A percentile compares a stretch with the other conserved stretches of the same genome.
These are phyloP conservation scores for Hypoxylon sp. DNA, from an alignment of 2,329 filamentous ascomycete species.

Conservation along the genomic window DNA sequence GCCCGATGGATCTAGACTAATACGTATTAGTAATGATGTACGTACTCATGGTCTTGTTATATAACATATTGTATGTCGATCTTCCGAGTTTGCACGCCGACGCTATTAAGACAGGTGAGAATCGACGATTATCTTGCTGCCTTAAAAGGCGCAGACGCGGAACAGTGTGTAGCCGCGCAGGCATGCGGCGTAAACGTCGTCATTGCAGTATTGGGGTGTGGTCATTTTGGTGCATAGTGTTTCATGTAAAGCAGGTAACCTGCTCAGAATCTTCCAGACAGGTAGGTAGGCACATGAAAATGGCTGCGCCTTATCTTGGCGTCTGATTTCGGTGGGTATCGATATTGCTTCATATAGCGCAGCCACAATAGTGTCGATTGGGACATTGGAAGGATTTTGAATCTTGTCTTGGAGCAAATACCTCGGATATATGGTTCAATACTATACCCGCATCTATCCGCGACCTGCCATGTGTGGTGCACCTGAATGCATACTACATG, in stretches of 20 bases:
- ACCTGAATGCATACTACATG: neutral
- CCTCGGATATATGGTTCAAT: neutral
- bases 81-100: neutral
- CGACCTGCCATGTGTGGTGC: neutral
- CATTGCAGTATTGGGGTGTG: slow-evolving; percentile 2
- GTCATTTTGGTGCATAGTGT: neutral
- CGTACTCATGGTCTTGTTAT: neutral
- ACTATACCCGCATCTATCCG: neutral
- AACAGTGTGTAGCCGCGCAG: neutral
- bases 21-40: neutral
- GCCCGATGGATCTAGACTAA: slow-evolving; percentile 1
- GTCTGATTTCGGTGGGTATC: slow-evolving; percentile 1
- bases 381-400: slow-evolving; percentile 1
- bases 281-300: neutral
- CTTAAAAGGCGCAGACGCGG: neutral
- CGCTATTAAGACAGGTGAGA: neutral
- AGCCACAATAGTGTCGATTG: neutral
- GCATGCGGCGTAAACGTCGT: slow-evolving; percentile 2
- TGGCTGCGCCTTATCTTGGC: slow-evolving; percentile 13
- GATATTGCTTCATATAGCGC: neutral
- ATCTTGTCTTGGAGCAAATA: neutral
- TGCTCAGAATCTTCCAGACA: slow-evolving; percentile 18
- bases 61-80: neutral
- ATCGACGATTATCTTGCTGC: neutral
- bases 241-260: slow-evolving; percentile 12